Percentiles rank a stretch among this genome's conserved stretches.
Conservation (phyloP, 805 yeast genomes). For the Dipodascopsis uninucleata region DNA sequence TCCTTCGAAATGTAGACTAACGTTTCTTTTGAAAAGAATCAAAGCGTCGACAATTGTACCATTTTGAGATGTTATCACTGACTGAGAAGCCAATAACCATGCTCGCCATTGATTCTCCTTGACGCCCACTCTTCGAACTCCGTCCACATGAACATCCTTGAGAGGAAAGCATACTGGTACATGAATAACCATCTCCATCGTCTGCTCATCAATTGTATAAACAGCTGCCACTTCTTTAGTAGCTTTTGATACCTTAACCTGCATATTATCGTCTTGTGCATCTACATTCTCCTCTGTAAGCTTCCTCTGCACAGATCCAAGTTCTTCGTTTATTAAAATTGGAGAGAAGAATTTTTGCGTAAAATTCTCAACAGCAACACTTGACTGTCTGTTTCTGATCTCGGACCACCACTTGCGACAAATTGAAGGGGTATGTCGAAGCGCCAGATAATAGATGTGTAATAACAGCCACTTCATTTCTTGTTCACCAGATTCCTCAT, state of each 20-base stretch:
- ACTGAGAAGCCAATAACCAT: conserved; percentile 88
- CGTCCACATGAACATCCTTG: conserved; percentile 67
- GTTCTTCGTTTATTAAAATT: conserved; percentile 53
- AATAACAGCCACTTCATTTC: conserved; percentile 45
- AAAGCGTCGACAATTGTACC: conserved; percentile 58
- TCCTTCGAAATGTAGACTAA: conserved; percentile 81
- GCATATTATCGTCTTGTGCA: conserved; percentile 40
- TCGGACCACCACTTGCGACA: conserved; percentile 68
- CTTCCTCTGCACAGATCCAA: conserved; percentile 48
- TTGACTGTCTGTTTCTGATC: conserved; percentile 63
- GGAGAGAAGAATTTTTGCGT: conserved; percentile 64
- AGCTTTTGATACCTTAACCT: conserved; percentile 57
- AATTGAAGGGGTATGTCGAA: conserved; percentile 52
- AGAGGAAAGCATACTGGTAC: conserved; percentile 79
- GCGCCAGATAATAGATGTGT: conserved; percentile 50
- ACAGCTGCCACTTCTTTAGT: conserved; percentile 67
- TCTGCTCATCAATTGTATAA: conserved; percentile 82
- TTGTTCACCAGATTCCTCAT: conserved; percentile 28
- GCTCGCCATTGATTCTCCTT: conserved; percentile 91
- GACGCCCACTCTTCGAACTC: conserved; percentile 78
- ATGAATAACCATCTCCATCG: conserved; percentile 69
- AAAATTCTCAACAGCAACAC: conserved; percentile 57
- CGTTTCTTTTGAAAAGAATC: conserved; percentile 67
- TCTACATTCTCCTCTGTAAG: conserved; percentile 33
- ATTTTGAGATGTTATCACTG: conserved; percentile 61